Percentiles rank a stretch among this genome's conserved stretches.
Evolutionary conservation across 345 rosid species (phyloP).

Genomic region (Anastatica hierochuntica): DNA sequence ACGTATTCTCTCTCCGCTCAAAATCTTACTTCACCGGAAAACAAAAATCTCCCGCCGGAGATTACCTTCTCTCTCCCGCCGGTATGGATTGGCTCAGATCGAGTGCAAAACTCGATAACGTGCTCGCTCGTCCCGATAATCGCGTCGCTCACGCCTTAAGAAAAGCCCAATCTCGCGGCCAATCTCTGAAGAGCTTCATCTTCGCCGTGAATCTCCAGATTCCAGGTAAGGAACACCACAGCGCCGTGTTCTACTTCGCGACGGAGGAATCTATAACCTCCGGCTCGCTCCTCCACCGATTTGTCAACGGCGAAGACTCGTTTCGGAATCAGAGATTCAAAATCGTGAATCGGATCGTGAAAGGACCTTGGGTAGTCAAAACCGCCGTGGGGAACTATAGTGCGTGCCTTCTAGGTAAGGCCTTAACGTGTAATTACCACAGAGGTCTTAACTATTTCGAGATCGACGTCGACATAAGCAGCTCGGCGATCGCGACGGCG

Average conservation of each 20-base stretch:
- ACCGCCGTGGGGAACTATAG: slow-evolving; percentile 68
- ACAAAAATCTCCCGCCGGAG: slow-evolving; percentile 57
- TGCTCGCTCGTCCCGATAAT: slow-evolving; percentile 62
- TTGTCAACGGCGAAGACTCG: slow-evolving; percentile 60
- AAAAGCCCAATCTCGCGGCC: slow-evolving; percentile 42
- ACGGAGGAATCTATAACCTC: slow-evolving; percentile 60
- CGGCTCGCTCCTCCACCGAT: slow-evolving; percentile 58
- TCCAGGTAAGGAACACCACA: slow-evolving; percentile 80
- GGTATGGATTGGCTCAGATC: slow-evolving; percentile 87
- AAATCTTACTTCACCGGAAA: slow-evolving; percentile 36
- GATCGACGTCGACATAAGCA: slow-evolving; percentile 73
- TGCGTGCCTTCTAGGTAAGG: slow-evolving; percentile 77
- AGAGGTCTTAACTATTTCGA: slow-evolving; percentile 72
- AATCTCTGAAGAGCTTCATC: slow-evolving; percentile 46
- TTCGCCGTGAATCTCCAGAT: slow-evolving; percentile 70
- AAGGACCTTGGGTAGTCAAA: slow-evolving; percentile 89
- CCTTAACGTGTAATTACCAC: slow-evolving; percentile 67
- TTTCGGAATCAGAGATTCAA: slow-evolving; percentile 80
- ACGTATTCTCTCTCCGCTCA: slow-evolving; percentile 59
- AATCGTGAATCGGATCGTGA: slow-evolving; percentile 64
- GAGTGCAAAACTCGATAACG: slow-evolving; percentile 44
- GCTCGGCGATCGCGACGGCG: slow-evolving; percentile 70
- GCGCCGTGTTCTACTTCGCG: slow-evolving; percentile 83
- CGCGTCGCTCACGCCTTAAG: slow-evolving; percentile 51
- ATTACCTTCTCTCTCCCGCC: slow-evolving; percentile 54